A percentile compares a stretch with the other conserved stretches of the same genome.
phyloP scores from a whole-genome alignment of 202 grass and related monocot genomes.

The Alloteropsis angusta region DNA sequence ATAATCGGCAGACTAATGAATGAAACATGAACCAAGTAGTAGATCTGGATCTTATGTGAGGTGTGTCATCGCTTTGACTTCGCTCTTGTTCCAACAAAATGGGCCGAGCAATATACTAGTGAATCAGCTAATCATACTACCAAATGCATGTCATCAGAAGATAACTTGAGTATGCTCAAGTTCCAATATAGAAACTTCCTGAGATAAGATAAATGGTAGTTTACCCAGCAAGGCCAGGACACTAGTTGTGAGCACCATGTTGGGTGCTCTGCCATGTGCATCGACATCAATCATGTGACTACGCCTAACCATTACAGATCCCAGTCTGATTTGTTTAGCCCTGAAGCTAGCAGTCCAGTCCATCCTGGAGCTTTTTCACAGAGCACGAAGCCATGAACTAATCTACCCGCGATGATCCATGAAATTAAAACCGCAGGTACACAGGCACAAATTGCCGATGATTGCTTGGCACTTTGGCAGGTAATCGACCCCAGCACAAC shows the following conservation, averaged over 20 bases:
- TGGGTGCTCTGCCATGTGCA: slow-evolving; percentile 1
- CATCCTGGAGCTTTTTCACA: neutral
- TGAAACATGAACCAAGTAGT: neutral
- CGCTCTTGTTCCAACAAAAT: neutral
- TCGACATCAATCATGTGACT: neutral
- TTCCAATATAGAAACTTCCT: neutral
- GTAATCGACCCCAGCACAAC: neutral
- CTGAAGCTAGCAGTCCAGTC: neutral
- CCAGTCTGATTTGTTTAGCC: neutral
- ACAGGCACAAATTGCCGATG: neutral
- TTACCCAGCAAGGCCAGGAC: neutral
- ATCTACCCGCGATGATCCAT: neutral
- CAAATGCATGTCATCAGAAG: neutral
- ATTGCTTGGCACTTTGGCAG: neutral
- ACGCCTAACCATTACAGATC: neutral
- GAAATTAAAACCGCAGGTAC: neutral
- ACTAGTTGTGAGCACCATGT: neutral
- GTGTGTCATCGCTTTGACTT: neutral
- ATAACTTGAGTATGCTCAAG: neutral
- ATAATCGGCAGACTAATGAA: neutral
- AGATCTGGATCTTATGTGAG: neutral
- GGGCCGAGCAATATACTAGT: neutral
- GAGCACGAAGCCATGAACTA: neutral
- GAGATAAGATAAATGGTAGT: neutral
- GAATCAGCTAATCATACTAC: neutral